Conservation (phyloP, 257 asterid species). For the Nicotiana undulata region DNA sequence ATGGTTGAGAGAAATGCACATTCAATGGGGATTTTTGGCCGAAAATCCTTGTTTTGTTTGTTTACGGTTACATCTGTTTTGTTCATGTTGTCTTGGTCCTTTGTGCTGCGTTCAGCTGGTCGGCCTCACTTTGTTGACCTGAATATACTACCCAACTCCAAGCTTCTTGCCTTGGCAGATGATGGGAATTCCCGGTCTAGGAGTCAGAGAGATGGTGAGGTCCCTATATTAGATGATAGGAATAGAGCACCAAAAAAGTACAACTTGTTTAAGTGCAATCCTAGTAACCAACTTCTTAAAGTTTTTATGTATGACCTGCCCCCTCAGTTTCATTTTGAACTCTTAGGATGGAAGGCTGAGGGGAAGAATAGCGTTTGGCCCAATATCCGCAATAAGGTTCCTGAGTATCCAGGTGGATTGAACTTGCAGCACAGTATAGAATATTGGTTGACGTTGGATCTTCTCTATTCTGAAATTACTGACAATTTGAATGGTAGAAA, state of each 20-base stretch:
- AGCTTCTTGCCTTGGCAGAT: constrained; percentile 16
- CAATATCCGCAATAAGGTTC: constrained; percentile 43
- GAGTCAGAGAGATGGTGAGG: background rate
- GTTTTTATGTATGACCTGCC: constrained; percentile 89
- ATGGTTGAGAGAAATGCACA: constrained; percentile 4
- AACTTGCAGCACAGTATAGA: constrained; percentile 93
- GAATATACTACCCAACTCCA: constrained; percentile 40
- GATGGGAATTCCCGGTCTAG: constrained; percentile 5
- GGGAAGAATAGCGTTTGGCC: constrained; percentile 55
- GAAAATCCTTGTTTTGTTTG: constrained; percentile 52
- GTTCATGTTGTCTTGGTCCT: constrained; percentile 65
- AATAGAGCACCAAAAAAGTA: constrained; percentile 10
- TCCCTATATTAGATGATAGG: background rate
- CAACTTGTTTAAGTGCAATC: constrained; percentile 21
- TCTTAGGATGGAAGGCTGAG: constrained; percentile 55
- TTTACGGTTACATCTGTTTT: constrained; percentile 46
- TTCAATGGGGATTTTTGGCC: constrained; percentile 31
- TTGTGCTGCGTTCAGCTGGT: constrained; percentile 48
- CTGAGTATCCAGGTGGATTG: constrained; percentile 80
- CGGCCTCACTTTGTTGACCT: constrained; percentile 33
- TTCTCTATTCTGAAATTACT: constrained; percentile 48
- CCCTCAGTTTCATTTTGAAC: constrained; percentile 62
- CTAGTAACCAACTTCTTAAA: constrained; percentile 41
- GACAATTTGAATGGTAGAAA: constrained; percentile 32
- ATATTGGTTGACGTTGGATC: constrained; percentile 83